phyloP scores from a whole-genome alignment of 495 filamentous ascomycete species.

The Penicillium crystallinum region DNA sequence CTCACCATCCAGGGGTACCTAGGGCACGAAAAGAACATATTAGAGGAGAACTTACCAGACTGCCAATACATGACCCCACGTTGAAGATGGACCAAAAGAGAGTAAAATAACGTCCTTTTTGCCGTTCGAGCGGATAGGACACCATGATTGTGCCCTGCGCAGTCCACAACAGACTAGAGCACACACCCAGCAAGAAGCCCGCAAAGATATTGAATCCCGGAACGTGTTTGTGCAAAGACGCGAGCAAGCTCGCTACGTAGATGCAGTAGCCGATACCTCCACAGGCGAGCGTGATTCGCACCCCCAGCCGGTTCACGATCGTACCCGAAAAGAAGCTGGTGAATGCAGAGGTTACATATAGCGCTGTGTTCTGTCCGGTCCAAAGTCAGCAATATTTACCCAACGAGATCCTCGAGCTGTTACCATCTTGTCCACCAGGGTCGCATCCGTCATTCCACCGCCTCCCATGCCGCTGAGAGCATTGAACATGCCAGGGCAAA shows the following conservation, averaged over 20 bases:
- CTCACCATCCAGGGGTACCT: too few species aligned
- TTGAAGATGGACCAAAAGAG: constrained; percentile 50
- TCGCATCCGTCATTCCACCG: constrained; percentile 39
- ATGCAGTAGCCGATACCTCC: constrained; percentile 40
- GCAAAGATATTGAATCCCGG: constrained; percentile 65
- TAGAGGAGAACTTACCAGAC: constrained; percentile 19
- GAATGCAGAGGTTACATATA: constrained; percentile 52
- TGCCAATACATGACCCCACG: constrained; percentile 41
- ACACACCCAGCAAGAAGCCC: constrained; percentile 38
- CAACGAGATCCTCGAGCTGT: neutral
- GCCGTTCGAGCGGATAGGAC: constrained; percentile 38
- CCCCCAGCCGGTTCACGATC: constrained; percentile 36
- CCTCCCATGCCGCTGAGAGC: constrained; percentile 50
- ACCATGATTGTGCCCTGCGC: constrained; percentile 49
- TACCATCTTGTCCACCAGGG: constrained; percentile 31
- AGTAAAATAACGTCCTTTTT: constrained; percentile 41
- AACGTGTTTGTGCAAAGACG: constrained; percentile 66
- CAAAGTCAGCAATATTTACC: too few species aligned
- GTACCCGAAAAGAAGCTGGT: constrained; percentile 46
- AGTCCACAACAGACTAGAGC: constrained; percentile 43
- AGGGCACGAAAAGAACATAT: too few species aligned
- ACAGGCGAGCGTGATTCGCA: constrained; percentile 32
- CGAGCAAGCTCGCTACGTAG: constrained; percentile 34
- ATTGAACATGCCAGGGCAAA: constrained; percentile 78
- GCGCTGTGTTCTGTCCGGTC: constrained; percentile 43